phyloP scores from a whole-genome alignment of 306 rosid species.

The Lathyrus aphaca region DNA sequence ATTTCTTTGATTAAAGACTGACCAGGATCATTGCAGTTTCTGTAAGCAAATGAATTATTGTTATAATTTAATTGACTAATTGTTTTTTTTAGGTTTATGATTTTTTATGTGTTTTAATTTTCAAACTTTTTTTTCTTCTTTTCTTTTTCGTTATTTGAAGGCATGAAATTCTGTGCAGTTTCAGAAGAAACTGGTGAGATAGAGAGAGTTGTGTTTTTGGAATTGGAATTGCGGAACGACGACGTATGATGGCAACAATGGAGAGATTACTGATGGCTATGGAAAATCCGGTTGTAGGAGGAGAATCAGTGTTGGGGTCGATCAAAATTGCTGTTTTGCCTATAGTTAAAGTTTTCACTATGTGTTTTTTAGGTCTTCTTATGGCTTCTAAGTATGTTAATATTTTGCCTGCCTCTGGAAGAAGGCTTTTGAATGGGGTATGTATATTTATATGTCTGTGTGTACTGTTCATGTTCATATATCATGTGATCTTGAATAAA shows the following conservation, averaged over 20 bases:
- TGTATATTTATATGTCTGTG: conserved; percentile 22
- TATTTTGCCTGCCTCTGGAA: conserved; percentile 81
- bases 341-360: conserved; percentile 83
- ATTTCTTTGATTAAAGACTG: background rate
- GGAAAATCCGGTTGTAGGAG: conserved; percentile 46
- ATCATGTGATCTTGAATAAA: background rate
- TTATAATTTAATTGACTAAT: background rate
- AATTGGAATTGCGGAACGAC: background rate
- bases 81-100: background rate
- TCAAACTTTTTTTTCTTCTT: background rate
- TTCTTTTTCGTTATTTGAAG: background rate
- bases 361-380: conserved; percentile 86
- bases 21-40: conserved; percentile 3
- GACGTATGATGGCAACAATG: conserved; percentile 36
- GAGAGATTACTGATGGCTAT: conserved; percentile 50
- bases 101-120: background rate
- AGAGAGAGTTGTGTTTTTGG: background rate
- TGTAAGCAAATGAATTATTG: background rate
- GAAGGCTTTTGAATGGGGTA: conserved; percentile 93
- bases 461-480: background rate
- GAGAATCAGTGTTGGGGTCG: conserved; percentile 64
- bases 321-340: conserved; percentile 91
- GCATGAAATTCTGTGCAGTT: conserved; percentile 4
- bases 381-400: conserved; percentile 95
- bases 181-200: background rate